Evolutionary conservation across 768 basidiomycete species (phyloP), one percentile per base, ranked within the genome.

Genomic region (Suillus bovinus): DNA sequence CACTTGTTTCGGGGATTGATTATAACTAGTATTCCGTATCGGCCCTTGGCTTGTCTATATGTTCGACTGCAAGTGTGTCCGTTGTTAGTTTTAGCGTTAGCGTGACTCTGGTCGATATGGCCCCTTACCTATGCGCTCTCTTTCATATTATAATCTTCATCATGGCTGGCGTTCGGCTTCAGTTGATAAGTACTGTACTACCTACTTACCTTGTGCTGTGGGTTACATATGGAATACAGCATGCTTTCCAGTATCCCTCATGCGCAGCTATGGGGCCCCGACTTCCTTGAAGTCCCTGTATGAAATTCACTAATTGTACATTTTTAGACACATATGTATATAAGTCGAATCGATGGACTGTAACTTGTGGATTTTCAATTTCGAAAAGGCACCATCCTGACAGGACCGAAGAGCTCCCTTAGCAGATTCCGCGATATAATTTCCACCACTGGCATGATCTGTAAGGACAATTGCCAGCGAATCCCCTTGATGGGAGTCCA

Each of bases 41-140:
- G 61, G 61, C 64, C 61, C 44, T 61, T 65, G 24, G 38, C 67
- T 67, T 61, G 71, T 72, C 70, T 74, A 72, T 59, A 74, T 72
- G 71, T 72, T 74, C 55, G 50, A 33, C 54, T 60, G 50, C 34
- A 34, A 55, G 58, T 33, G 52, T 29, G 58, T 59, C 58, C 58
- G 46, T 33, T 13, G 41, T 59, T 55, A 39, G 38, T 39, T 39
- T 39, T 41, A 22, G 55, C 38, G 27, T 56, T 56, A 56, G 55
- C 38, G 24, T 27, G 55, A 56, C 55, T 56, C 17, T 39, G 55
- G 55, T 56, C 39, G 55, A 39, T 56, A 39, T 39, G 38, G 55
- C 55, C 54, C 46, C 55, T 52, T 56, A 56, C 55, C 55, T 56
- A 56, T 56, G 55, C 55, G 55, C 55, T 56, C 38, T 41, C 38